A percentile compares a stretch with the other conserved stretches of the same genome.
These are phyloP conservation scores for Mycena chlorophos DNA, from an alignment of 768 basidiomycete genomes.

Conservation along the genomic window DNA sequence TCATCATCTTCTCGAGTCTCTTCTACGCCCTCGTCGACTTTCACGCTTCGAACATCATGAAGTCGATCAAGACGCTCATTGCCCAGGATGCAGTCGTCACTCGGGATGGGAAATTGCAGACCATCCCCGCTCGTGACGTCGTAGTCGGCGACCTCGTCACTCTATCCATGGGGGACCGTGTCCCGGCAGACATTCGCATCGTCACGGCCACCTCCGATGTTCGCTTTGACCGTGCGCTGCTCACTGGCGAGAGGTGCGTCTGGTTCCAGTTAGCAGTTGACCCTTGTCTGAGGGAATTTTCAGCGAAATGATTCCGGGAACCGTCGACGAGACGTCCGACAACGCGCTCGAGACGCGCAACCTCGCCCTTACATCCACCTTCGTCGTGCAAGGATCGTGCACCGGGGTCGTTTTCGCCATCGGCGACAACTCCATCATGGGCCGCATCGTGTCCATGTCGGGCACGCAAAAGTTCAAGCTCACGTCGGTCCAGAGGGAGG, in stretches of 20 bases:
- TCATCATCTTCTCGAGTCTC: constrained; percentile 42
- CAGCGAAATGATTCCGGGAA: constrained; percentile 46
- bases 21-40: constrained; percentile 56
- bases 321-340: constrained; percentile 47
- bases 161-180: constrained; percentile 54
- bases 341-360: constrained; percentile 50
- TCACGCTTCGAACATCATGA: constrained; percentile 51
- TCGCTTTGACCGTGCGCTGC: constrained; percentile 52
- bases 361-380: constrained; percentile 49
- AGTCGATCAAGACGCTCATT: constrained; percentile 58
- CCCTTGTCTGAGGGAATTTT: not conserved
- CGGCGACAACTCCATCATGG: constrained; percentile 49
- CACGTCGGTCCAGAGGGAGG: constrained; percentile 48
- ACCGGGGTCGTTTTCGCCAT: constrained; percentile 43
- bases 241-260: constrained; percentile 49
- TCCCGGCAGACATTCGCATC: constrained; percentile 61
- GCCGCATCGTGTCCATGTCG: constrained; percentile 56
- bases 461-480: constrained; percentile 46
- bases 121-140: constrained; percentile 53
- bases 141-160: constrained; percentile 58
- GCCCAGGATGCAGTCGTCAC: constrained; percentile 59
- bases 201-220: constrained; percentile 53
- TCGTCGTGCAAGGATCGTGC: constrained; percentile 43
- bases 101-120: constrained; percentile 48
- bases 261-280: not conserved